These are phyloP conservation scores for Sporothrix inflata DNA, from an alignment of 2,329 filamentous ascomycete species.

Conservation along the genomic window DNA sequence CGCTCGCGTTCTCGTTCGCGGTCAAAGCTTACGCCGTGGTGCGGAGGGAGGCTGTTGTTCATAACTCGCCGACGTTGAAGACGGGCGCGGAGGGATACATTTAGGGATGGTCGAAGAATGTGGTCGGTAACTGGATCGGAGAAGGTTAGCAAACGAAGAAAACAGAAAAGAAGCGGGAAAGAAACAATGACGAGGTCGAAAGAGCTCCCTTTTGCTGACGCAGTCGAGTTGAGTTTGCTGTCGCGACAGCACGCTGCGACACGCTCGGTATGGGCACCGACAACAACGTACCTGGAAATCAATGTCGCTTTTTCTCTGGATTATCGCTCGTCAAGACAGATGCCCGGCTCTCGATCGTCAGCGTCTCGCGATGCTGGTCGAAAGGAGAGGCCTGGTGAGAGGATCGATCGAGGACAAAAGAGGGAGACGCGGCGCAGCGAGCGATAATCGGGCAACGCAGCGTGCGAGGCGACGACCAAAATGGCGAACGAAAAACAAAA, in stretches of 20 bases:
- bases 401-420: background rate
- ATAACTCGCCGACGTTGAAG: conserved; percentile 39
- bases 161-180: too few relatives aligned
- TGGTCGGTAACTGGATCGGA: background rate
- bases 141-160: background rate
- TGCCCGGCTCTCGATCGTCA: background rate
- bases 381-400: background rate
- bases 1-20: conserved; percentile 49
- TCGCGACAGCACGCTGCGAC: background rate
- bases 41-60: conserved; percentile 49
- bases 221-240: background rate
- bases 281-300: background rate
- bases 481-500: background rate
- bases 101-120: conserved; percentile 15
- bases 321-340: background rate
- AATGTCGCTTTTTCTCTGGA: background rate
- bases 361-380: conserved; percentile 4
- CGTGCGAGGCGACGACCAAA: background rate
- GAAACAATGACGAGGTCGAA: background rate
- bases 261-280: background rate
- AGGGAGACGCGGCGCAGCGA: conserved; percentile 18
- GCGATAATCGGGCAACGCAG: background rate
- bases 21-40: conserved; percentile 51
- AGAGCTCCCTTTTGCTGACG: background rate
- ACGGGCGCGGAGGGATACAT: conserved; percentile 27